A percentile compares a stretch with the other conserved stretches of the same genome.
Evolutionary conservation across 2,329 filamentous ascomycete species (phyloP).

Genomic region (Xylaria sp.): DNA sequence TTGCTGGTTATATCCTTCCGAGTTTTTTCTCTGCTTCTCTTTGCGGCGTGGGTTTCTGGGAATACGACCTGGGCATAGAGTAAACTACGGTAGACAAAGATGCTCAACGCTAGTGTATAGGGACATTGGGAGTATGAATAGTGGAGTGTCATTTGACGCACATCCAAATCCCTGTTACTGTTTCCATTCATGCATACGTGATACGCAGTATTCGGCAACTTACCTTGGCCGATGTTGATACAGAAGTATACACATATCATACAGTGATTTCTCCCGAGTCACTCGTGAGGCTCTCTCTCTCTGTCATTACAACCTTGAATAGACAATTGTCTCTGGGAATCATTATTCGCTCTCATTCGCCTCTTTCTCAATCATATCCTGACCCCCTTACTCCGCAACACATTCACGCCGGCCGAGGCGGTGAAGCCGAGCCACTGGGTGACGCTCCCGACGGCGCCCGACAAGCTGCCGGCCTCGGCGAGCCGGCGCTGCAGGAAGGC

Average conservation of each 20-base stretch:
- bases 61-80: slow-evolving; percentile 15
- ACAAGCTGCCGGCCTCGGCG: slow-evolving; percentile 72
- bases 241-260: slow-evolving; percentile 19
- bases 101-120: slow-evolving; percentile 9
- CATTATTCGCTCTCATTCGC: neutral
- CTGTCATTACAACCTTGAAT: neutral
- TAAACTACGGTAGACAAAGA: slow-evolving; percentile 20
- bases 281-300: neutral
- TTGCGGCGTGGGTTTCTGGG: slow-evolving; percentile 11
- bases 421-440: slow-evolving; percentile 87
- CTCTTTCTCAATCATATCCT: slow-evolving; percentile 66
- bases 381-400: slow-evolving; percentile 87
- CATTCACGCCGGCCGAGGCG: slow-evolving; percentile 78
- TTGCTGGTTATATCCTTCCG: neutral
- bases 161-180: neutral
- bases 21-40: slow-evolving; percentile 1
- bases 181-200: slow-evolving; percentile 9
- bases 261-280: neutral
- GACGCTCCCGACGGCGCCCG: slow-evolving; percentile 70
- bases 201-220: neutral
- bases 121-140: slow-evolving; percentile 10
- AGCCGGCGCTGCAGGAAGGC: slow-evolving; percentile 81
- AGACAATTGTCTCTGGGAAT: neutral
- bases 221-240: slow-evolving; percentile 15
- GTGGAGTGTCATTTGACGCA: neutral